Base-by-base conservation (phyloP, 768 basidiomycete species). In the Pisolithus albus region DNA sequence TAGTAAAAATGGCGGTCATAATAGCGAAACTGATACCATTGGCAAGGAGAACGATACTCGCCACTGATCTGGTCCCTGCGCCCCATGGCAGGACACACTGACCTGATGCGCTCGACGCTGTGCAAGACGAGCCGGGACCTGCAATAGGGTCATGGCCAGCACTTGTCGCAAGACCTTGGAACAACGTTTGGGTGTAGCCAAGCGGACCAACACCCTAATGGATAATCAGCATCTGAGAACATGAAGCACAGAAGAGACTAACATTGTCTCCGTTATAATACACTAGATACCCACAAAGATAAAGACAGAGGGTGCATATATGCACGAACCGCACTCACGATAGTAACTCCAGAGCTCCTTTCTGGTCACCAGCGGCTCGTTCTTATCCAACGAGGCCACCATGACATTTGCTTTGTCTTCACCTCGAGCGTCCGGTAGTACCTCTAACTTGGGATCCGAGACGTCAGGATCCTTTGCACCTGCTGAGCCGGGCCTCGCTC, bases 251-350 rank as follows among this genome's bases (percentile, higher is more conserved):
- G 4, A 40, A 26, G 16, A 7, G 15, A 55, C 75, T n/a, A 57
- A 86, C 85, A 65, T 87, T 88, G 56, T 88, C 81, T 48, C 87
- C 88, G 52, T 89, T 91, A 67, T 83, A 86, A 61, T 89, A 89
- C 52, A 89, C 88, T 90, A 49, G 43, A 19, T 10, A 23, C 30
- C 2, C 18, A 21, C 9, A 36, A 49, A 24, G 44, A 46, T 40
- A 19, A 26, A 24, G 32, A 26, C 34, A 10, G n/a, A 23, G 46
- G 30, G 30, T 41, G 53, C 44, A 52, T 37, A 9, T 21, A 11
- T 16, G 7, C 30, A 32, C 7, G 2, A 43, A 5, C 18, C 7
- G 21, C 5, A 78, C 81, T 30, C 46, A 87, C 86, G 55, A 63
- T 89, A 89, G 61, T 89, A 91, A 49, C 80, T 81, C 88, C 88